phyloP scores from a whole-genome alignment of 1,284 basidiomycete species.

The Cutaneotrichosporon daszewskae region DNA sequence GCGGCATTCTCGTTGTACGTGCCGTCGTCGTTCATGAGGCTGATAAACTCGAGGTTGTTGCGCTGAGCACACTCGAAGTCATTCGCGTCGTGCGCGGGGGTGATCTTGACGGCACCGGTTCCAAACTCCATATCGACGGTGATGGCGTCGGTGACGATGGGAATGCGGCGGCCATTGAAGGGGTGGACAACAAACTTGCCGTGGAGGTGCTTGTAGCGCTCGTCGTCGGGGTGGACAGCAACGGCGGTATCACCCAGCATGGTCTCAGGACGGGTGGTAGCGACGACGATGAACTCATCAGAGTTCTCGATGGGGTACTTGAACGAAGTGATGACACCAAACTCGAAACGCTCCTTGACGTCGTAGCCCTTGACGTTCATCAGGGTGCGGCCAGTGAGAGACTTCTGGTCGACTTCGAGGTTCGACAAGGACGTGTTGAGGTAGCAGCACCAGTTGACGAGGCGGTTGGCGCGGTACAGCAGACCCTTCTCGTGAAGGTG shows the following conservation, averaged over 20 bases:
- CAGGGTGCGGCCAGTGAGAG: conserved; percentile 80
- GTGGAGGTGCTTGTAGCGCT: conserved; percentile 92
- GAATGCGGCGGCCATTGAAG: conserved; percentile 79
- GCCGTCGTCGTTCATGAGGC: conserved; percentile 94
- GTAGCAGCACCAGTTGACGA: conserved; percentile 98
- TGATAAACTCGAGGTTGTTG: conserved; percentile 89
- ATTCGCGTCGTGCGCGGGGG: conserved; percentile 96
- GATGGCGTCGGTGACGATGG: conserved; percentile 80
- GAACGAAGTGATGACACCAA: conserved; percentile 94
- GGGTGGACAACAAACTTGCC: conserved; percentile 91
- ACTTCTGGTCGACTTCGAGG: conserved; percentile 94
- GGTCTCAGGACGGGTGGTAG: conserved; percentile 97
- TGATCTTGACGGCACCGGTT: conserved; percentile 99
- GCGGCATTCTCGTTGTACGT: conserved; percentile 92
- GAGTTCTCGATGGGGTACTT: conserved; percentile 74
- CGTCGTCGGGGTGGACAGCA: conserved; percentile 91
- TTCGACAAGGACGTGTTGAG: conserved; percentile 96
- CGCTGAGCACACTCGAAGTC: conserved; percentile 93
- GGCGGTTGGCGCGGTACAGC: conserved; percentile 90
- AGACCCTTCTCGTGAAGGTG: conserved; percentile 86
- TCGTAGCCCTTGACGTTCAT: conserved; percentile 93
- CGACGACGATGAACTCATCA: conserved; percentile 90
- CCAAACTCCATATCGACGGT: conserved; percentile 94
- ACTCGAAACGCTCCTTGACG: conserved; percentile 89
- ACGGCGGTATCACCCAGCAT: conserved; percentile 98